phyloP scores from a whole-genome alignment of 2,329 filamentous ascomycete genomes.

The Cytospora leucostoma region DNA sequence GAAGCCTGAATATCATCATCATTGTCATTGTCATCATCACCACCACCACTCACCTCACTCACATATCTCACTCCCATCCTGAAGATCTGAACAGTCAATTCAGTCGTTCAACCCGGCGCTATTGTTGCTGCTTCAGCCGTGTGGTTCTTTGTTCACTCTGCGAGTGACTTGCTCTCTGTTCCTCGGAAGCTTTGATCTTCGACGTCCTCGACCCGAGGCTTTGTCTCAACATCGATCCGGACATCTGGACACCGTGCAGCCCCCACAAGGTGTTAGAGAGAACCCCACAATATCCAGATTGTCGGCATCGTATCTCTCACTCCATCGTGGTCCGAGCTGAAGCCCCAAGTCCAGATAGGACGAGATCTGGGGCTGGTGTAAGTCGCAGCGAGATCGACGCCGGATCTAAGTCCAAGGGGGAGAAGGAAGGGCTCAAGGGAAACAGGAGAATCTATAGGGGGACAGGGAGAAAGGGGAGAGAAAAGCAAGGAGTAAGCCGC shows the following conservation, averaged over 20 bases:
- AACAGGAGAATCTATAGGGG: background rate
- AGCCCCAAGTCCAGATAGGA: background rate
- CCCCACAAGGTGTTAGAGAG: background rate
- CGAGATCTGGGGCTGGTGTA: conserved; percentile 12
- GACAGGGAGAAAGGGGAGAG: background rate
- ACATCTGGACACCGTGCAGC: background rate
- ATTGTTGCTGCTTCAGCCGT: background rate
- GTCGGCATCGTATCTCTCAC: conserved; percentile 20
- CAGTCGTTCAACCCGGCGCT: background rate
- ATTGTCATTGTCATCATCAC: background rate
- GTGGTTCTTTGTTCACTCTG: too few relatives aligned
- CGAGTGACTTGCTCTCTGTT: too few relatives aligned
- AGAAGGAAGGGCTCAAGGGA: background rate
- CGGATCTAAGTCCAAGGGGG: conserved; percentile 5
- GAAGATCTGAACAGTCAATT: background rate
- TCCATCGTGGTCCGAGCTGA: conserved; percentile 23
- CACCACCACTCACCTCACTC: background rate
- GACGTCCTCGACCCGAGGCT: too few relatives aligned
- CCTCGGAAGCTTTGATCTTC: too few relatives aligned
- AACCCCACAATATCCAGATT: conserved; percentile 19
- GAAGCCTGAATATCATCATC: background rate
- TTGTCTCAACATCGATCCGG: too few relatives aligned
- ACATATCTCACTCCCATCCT: background rate
- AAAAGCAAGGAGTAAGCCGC: background rate
- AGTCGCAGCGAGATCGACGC: conserved; percentile 13